Percentiles rank a stretch among this genome's conserved stretches.
Evolutionary conservation across 2,329 filamentous ascomycete species (phyloP).

Genomic region (Fusarium sp.): DNA sequence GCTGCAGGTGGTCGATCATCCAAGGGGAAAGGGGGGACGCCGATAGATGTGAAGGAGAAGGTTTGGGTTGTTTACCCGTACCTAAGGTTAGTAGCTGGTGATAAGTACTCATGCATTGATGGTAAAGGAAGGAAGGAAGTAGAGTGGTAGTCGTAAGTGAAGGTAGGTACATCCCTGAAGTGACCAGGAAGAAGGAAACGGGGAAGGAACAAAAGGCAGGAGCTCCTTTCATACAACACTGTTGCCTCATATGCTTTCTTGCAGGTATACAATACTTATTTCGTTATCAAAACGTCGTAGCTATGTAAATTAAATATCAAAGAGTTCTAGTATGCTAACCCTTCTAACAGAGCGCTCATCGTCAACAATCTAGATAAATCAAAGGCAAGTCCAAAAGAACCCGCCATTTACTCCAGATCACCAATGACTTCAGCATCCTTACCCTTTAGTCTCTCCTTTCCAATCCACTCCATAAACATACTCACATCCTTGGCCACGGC

Average conservation of each 20-base stretch:
- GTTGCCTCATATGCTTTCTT: neutral
- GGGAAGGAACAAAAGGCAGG: neutral
- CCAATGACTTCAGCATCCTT: conserved; percentile 26
- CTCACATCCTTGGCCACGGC: conserved; percentile 78
- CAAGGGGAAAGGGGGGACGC: neutral
- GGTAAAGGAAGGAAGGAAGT: neutral
- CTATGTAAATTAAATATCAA: neutral
- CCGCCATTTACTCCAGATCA: conserved; percentile 9
- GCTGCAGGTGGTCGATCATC: neutral
- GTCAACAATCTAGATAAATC: neutral
- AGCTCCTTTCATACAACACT: neutral
- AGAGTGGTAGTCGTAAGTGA: neutral
- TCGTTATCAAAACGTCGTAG: neutral
- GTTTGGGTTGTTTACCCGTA: neutral
- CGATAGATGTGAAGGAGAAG: neutral
- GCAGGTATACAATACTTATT: neutral
- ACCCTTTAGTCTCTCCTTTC: conserved; percentile 55
- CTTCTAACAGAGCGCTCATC: neutral
- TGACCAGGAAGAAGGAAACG: neutral
- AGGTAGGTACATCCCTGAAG: neutral
- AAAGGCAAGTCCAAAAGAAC: neutral
- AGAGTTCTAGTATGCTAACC: neutral
- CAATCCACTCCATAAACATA: conserved; percentile 74
- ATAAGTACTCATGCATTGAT: neutral
- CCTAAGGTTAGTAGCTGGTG: too few relatives aligned